These are phyloP conservation scores for Panicum virgatum DNA, from an alignment of 202 grass and related monocot genomes.

Conservation along the genomic window DNA sequence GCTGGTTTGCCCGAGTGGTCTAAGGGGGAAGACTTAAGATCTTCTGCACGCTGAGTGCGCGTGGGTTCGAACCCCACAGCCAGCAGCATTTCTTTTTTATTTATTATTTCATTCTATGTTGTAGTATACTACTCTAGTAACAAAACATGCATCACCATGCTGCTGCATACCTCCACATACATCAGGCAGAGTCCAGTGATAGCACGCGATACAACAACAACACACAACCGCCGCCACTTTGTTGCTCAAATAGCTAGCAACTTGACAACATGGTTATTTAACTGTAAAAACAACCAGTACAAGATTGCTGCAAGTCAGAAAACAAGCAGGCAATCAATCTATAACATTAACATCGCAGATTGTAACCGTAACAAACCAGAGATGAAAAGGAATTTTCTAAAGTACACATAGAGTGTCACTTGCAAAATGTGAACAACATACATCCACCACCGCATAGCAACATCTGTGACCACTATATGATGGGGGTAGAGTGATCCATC, in stretches of 20 bases:
- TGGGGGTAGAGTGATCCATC: not conserved
- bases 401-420: not conserved
- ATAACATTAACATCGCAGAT: not conserved
- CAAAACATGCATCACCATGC: too few relatives aligned
- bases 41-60: slow-evolving; percentile 63
- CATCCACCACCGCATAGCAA: not conserved
- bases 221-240: too few relatives aligned
- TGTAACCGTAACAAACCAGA: not conserved
- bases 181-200: too few relatives aligned
- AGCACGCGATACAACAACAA: too few relatives aligned
- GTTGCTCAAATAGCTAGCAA: not conserved
- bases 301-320: not conserved
- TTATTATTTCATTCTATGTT: too few relatives aligned
- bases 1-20: slow-evolving; percentile 85
- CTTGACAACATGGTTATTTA: too few relatives aligned
- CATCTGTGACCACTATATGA: not conserved
- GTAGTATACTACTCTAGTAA: too few relatives aligned
- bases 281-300: not conserved
- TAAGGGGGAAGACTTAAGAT: slow-evolving; percentile 87
- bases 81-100: not conserved
- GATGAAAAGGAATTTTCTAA: not conserved
- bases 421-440: slow-evolving; percentile 8
- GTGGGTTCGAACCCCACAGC: slow-evolving; percentile 85
- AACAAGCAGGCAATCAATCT: not conserved
- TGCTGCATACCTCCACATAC: too few relatives aligned